Evolutionary conservation across 2,329 filamentous ascomycete species (phyloP).

Genomic region (Alternaria arborescens): DNA sequence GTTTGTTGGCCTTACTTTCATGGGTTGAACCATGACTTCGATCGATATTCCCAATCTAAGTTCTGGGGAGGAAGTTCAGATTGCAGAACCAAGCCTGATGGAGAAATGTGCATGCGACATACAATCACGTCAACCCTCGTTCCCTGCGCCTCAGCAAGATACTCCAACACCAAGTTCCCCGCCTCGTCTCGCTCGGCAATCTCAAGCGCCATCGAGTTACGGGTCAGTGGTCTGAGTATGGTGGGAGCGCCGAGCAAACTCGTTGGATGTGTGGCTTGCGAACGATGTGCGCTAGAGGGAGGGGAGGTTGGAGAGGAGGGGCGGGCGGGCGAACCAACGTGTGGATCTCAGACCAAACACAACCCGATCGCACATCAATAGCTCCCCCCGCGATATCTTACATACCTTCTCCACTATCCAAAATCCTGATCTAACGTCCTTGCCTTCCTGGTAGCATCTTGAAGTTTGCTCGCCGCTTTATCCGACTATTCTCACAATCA

Average conservation of each 20-base stretch:
- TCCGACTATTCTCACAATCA: background rate
- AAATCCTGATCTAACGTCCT: background rate
- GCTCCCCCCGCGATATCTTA: background rate
- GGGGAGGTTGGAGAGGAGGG: background rate
- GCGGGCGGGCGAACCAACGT: background rate
- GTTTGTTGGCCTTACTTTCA: background rate
- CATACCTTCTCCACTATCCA: background rate
- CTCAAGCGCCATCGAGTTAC: slow-evolving; percentile 6
- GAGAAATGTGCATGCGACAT: slow-evolving; percentile 13
- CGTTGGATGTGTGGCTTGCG: background rate
- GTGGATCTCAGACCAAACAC: background rate
- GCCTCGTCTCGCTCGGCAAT: slow-evolving; percentile 60
- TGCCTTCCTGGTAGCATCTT: background rate
- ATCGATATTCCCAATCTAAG: background rate
- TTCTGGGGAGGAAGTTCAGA: background rate
- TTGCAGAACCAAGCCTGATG: background rate
- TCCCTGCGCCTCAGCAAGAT: slow-evolving; percentile 51
- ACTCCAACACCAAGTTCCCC: slow-evolving; percentile 59
- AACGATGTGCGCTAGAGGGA: background rate
- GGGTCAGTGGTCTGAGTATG: background rate
- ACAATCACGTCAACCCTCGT: slow-evolving; percentile 59
- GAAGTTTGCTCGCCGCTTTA: background rate
- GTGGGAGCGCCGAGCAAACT: background rate
- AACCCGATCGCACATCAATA: background rate
- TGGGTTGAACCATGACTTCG: background rate